phyloP scores from a whole-genome alignment of 2,329 filamentous ascomycete species.

The Verticillium alfalfae region DNA sequence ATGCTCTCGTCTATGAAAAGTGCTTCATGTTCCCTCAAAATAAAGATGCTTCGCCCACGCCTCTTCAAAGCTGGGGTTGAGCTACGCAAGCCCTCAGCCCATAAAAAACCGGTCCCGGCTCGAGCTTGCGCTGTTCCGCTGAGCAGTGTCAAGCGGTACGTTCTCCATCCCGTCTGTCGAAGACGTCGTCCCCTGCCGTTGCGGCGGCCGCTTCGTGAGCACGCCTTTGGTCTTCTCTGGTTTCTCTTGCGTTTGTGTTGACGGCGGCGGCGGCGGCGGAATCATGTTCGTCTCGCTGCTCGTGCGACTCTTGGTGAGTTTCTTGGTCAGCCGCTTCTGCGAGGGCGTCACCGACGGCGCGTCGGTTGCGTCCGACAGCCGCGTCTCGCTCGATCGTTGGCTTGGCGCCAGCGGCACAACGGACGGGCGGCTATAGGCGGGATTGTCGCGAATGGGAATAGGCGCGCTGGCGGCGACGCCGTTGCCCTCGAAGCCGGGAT shows the following conservation, averaged over 20 bases:
- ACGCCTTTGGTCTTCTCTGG: slow-evolving; percentile 26
- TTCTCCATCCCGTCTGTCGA: slow-evolving; percentile 10
- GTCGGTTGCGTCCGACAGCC: slow-evolving; percentile 20
- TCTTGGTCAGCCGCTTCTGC: slow-evolving; percentile 30
- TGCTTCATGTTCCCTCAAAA: background rate
- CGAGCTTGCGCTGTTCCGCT: slow-evolving; percentile 5
- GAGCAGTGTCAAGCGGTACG: background rate
- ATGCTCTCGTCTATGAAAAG: background rate
- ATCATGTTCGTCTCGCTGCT: slow-evolving; percentile 12
- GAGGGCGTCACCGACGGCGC: slow-evolving; percentile 8
- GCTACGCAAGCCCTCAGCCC: background rate
- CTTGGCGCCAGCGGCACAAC: slow-evolving; percentile 15
- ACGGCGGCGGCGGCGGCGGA: slow-evolving; percentile 2
- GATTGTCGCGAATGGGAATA: slow-evolving; percentile 15
- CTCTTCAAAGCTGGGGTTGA: too few relatives aligned
- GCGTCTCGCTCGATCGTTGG: slow-evolving; percentile 26
- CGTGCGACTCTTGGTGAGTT: slow-evolving; percentile 34
- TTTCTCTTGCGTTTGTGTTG: background rate
- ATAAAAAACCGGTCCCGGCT: slow-evolving; percentile 5
- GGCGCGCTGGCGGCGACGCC: slow-evolving; percentile 8
- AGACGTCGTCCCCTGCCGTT: slow-evolving; percentile 18
- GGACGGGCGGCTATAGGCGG: slow-evolving; percentile 14
- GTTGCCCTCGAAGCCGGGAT: slow-evolving; percentile 10
- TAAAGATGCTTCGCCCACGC: background rate
- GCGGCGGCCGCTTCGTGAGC: slow-evolving; percentile 30